A percentile compares a stretch with the other conserved stretches of the same genome.
Conservation (phyloP, 2,329 filamentous ascomycete species). For the Orbilia javanica region DNA sequence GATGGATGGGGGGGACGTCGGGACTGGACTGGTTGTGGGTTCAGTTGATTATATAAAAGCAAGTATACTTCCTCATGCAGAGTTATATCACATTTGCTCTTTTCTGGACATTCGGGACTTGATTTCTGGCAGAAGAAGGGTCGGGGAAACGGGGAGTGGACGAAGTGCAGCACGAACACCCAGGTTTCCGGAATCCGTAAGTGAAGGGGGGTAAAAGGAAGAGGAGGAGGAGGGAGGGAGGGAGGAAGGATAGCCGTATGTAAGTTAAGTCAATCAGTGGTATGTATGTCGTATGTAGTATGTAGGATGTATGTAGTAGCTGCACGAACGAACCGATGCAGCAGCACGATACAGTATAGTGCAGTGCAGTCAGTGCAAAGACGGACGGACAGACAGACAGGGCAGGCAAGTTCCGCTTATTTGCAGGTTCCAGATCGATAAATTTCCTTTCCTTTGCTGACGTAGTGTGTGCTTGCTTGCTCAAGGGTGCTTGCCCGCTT, state of each 20-base stretch:
- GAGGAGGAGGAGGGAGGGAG: neutral
- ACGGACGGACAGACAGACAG: neutral
- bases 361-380: neutral
- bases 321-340: slow-evolving; percentile 25
- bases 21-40: slow-evolving; percentile 18
- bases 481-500: neutral
- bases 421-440: neutral
- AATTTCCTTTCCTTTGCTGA: slow-evolving; percentile 15
- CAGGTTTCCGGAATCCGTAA: slow-evolving; percentile 52
- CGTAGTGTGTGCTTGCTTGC: slow-evolving; percentile 7
- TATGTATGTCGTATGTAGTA: neutral
- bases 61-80: slow-evolving; percentile 20
- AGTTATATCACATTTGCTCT: slow-evolving; percentile 44
- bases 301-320: neutral
- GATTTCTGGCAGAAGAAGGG: slow-evolving; percentile 14
- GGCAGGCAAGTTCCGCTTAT: neutral
- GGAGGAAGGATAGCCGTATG: neutral
- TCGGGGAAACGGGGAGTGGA: slow-evolving; percentile 38
- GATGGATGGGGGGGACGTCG: slow-evolving; percentile 17
- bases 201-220: neutral
- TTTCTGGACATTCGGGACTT: slow-evolving; percentile 13
- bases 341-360: neutral
- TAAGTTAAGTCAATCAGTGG: too few species aligned
- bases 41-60: slow-evolving; percentile 31
- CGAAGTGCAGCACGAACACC: slow-evolving; percentile 40